A percentile compares a stretch with the other conserved stretches of the same genome.
Evolutionary conservation across 129 eudicot genomes (phyloP).

Genomic region (Gnaphalium uliginosum): DNA sequence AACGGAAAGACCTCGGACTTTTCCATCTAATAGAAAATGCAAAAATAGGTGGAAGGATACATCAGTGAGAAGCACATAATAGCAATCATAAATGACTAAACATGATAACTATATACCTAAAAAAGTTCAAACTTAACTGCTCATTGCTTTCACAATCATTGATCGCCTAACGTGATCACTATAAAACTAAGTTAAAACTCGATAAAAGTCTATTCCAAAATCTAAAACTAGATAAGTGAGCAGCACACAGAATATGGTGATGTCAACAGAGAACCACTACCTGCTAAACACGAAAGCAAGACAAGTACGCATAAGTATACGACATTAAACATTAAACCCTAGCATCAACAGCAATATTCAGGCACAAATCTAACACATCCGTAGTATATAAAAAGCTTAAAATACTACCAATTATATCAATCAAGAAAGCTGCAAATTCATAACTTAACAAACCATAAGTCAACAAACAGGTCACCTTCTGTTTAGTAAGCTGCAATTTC

Average conservation of each 20-base stretch:
- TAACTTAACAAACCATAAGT: not conserved
- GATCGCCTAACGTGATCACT: not conserved
- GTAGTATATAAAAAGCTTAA: not conserved
- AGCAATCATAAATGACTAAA: not conserved
- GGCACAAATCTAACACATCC: not conserved
- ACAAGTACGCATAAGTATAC: not conserved
- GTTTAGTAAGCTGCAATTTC: slow-evolving; percentile 43
- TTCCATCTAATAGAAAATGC: slow-evolving; percentile 9
- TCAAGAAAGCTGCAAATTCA: not conserved
- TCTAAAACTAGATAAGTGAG: not conserved
- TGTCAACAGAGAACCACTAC: not conserved
- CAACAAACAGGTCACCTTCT: slow-evolving; percentile 42
- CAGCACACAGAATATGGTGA: not conserved
- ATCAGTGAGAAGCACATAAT: not conserved
- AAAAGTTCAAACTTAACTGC: not conserved
- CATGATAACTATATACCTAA: not conserved
- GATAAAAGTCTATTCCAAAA: not conserved
- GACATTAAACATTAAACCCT: not conserved
- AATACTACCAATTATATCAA: not conserved
- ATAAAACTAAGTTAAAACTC: too few species aligned
- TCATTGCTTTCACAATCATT: not conserved
- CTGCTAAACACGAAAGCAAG: not conserved
- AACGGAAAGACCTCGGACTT: not conserved
- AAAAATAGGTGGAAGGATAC: not conserved
- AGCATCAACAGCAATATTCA: not conserved